Base-by-base conservation (phyloP, 2,329 filamentous ascomycete species). In the Aspergillus spinulosporus region DNA sequence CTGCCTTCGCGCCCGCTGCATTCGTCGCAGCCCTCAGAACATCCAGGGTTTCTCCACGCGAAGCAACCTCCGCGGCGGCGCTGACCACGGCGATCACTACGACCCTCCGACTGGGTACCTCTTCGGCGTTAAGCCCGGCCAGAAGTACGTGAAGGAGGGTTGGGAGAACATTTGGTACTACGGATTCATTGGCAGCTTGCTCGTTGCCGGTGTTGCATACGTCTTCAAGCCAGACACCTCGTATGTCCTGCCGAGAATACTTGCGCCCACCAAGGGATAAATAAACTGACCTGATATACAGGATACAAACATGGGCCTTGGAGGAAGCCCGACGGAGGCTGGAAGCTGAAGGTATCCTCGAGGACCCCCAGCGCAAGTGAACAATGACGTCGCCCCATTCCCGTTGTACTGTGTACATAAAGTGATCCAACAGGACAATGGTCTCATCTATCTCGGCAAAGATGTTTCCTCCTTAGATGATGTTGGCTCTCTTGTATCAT, bases 281-380 rank as follows among this genome's bases (percentile, higher is more conserved):
- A n/a, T 42, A 44, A 21, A 57, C 67, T 70, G 42, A 72, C 60
- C 48, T 47, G 45, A 49, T 43, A 26, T 56, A 59, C 68, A 99
- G 94, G 76, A 97, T 99, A 85, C 94, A 97, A 82, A 97, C 93
- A 54, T 99, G 94, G 94, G 94, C 94, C 61, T 86, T 99, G 43
- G 94, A 99, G 79, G 94, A 99, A 80, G 94, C 94, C 52, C 85
- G 94, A 72, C 85, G 94, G 80, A 85, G 94, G 80, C 86, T 99
- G 83, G 94, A 99, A 80, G 89, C 87, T 59, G 94, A 99, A 81
- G 94, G 94, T 58, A 92, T 97, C 72, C 79, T 97, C 71, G 85
- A 90, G 70, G 93, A 97, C 69, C 88, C 89, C 64, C 76, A 83
- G 66, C 82, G 86, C 74, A 83, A 84, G 78, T 69, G 67, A 68